Evolutionary conservation across 192 early-diverging fungal genomes (phyloP).

Genomic region (Ambispora gerdemannii): DNA sequence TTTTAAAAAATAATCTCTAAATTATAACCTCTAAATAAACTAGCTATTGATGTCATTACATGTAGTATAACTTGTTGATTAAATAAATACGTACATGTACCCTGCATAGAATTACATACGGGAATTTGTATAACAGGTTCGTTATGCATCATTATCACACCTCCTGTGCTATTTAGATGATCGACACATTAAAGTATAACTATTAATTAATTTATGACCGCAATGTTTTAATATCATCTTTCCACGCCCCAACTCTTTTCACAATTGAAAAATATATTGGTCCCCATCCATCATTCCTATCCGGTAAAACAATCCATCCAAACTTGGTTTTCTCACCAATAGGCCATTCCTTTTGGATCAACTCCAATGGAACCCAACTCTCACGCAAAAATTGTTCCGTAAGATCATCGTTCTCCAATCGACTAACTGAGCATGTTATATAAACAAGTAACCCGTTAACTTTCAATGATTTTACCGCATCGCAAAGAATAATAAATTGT

Average conservation of each 20-base stretch:
- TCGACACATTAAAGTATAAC: too few species aligned
- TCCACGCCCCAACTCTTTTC: slow-evolving; percentile 27
- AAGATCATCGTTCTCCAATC: slow-evolving; percentile 49
- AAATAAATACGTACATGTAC: too few species aligned
- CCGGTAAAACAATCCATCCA: slow-evolving; percentile 56
- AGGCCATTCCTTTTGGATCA: slow-evolving; percentile 33
- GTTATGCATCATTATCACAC: too few species aligned
- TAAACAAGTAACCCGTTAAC: slow-evolving; percentile 48
- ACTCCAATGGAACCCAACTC: slow-evolving; percentile 34
- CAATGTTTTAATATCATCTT: neutral
- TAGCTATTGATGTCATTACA: too few species aligned
- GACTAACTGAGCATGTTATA: slow-evolving; percentile 51
- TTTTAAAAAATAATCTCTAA: too few species aligned
- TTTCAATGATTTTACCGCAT: slow-evolving; percentile 37
- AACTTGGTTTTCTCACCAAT: slow-evolving; percentile 49
- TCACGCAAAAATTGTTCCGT: slow-evolving; percentile 44
- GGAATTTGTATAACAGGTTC: too few species aligned
- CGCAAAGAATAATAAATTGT: slow-evolving; percentile 39
- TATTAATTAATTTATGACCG: too few species aligned
- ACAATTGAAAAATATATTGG: slow-evolving; percentile 55
- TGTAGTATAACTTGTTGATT: too few species aligned
- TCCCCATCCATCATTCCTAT: slow-evolving; percentile 50
- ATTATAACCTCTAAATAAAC: too few species aligned
- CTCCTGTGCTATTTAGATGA: too few species aligned
- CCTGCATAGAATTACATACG: too few species aligned